Evolutionary conservation across 169 alveolate species (phyloP).

Genomic region (Sarcocystis neurona): DNA sequence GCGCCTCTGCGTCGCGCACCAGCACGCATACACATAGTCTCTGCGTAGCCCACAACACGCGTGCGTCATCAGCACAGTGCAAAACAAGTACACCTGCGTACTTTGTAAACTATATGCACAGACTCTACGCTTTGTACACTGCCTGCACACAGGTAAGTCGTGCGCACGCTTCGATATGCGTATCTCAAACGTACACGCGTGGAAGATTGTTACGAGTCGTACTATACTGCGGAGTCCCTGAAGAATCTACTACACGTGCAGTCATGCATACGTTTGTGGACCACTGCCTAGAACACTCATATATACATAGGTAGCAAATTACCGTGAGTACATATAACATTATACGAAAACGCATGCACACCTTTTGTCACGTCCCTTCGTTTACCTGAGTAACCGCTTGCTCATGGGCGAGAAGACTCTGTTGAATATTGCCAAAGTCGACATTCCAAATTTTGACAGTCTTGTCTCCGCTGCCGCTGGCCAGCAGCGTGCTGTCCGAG

Average conservation of each 20-base stretch:
- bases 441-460: conserved; percentile 85
- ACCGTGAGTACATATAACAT: background rate
- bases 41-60: no score
- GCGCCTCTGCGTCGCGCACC: no score
- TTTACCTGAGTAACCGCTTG: conserved; percentile 42
- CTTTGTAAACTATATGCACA: no score
- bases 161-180: no score
- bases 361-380: background rate
- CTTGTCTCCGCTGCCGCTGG: conserved; percentile 86
- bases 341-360: background rate
- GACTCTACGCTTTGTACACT: no score
- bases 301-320: background rate
- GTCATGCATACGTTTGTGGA: background rate
- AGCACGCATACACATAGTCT: no score
- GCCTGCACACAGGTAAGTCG: no score
- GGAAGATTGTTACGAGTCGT: background rate
- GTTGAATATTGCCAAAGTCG: conserved; percentile 81
- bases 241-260: background rate
- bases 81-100: no score
- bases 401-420: conserved; percentile 54
- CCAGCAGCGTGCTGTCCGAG: conserved; percentile 80
- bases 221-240: background rate
- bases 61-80: no score
- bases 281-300: background rate
- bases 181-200: no score